Conservation (phyloP, 1,284 basidiomycete genomes). For the Ceratorhiza oryzae-sativae region DNA sequence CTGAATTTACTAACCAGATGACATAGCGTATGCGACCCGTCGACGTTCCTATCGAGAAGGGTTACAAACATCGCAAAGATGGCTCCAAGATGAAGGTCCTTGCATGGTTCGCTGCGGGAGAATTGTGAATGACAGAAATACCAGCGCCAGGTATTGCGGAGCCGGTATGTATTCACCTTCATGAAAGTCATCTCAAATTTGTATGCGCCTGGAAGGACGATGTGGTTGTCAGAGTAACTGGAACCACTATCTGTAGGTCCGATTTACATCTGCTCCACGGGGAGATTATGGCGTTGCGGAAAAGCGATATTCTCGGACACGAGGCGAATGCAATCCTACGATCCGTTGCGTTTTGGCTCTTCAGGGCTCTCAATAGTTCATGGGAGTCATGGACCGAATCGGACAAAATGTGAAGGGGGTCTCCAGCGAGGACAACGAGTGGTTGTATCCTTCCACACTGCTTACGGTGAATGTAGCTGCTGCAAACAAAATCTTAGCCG, state of each 20-base stretch:
- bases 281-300: slow-evolving; percentile 67
- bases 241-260: slow-evolving; percentile 72
- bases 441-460: slow-evolving; percentile 79
- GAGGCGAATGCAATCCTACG: slow-evolving; percentile 54
- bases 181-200: background rate
- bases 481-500: slow-evolving; percentile 76
- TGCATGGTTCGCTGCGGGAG: slow-evolving; percentile 67
- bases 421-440: slow-evolving; percentile 70
- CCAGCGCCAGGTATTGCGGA: slow-evolving; percentile 73
- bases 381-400: slow-evolving; percentile 71
- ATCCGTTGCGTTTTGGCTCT: background rate
- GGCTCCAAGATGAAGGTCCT: slow-evolving; percentile 71
- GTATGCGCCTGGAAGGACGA: slow-evolving; percentile 55
- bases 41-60: slow-evolving; percentile 56
- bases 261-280: slow-evolving; percentile 65
- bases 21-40: slow-evolving; percentile 55
- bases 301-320: slow-evolving; percentile 79
- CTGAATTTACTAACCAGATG: no score
- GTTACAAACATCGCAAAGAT: slow-evolving; percentile 60
- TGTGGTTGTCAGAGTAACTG: slow-evolving; percentile 71
- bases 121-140: slow-evolving; percentile 62
- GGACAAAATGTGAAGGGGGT: slow-evolving; percentile 67
- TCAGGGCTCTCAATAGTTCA: slow-evolving; percentile 58
- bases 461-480: slow-evolving; percentile 75
- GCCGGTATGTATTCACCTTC: slow-evolving; percentile 45